These are phyloP conservation scores for Phoenix dactylifera DNA, from an alignment of 176 grass and related monocot genomes.

Conservation along the genomic window DNA sequence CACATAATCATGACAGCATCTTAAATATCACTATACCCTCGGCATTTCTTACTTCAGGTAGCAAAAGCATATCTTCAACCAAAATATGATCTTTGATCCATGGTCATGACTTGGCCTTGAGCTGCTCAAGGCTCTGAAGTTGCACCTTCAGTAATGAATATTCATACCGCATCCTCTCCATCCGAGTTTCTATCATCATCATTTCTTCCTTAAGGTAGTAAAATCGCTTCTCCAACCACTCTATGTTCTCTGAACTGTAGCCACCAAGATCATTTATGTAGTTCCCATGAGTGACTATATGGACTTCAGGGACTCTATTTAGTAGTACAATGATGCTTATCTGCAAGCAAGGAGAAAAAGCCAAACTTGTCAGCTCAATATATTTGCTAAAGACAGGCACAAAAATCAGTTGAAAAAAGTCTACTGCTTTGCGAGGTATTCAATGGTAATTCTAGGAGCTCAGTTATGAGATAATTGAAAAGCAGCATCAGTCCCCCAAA, in stretches of 20 bases:
- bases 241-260: conserved; percentile 40
- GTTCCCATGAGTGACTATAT: conserved; percentile 38
- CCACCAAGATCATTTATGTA: conserved; percentile 19
- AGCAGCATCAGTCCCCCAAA: too few relatives aligned
- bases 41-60: too few relatives aligned
- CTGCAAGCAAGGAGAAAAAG: conserved; percentile 24
- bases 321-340: conserved; percentile 66
- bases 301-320: conserved; percentile 60
- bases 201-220: conserved; percentile 70
- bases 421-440: too few relatives aligned
- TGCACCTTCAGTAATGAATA: conserved; percentile 65
- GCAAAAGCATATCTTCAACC: too few relatives aligned
- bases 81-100: too few relatives aligned
- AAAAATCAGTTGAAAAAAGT: too few relatives aligned
- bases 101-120: conserved; percentile 30
- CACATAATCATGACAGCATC: too few relatives aligned
- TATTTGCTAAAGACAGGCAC: too few relatives aligned
- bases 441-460: too few relatives aligned
- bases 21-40: too few relatives aligned
- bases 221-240: conserved; percentile 57
- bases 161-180: conserved; percentile 69
- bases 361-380: neutral
- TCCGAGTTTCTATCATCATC: conserved; percentile 40
- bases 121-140: conserved; percentile 47
- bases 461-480: too few relatives aligned